Base-by-base conservation (phyloP, 2,329 filamentous ascomycete genomes). In the Nannizziopsis barbatae region DNA sequence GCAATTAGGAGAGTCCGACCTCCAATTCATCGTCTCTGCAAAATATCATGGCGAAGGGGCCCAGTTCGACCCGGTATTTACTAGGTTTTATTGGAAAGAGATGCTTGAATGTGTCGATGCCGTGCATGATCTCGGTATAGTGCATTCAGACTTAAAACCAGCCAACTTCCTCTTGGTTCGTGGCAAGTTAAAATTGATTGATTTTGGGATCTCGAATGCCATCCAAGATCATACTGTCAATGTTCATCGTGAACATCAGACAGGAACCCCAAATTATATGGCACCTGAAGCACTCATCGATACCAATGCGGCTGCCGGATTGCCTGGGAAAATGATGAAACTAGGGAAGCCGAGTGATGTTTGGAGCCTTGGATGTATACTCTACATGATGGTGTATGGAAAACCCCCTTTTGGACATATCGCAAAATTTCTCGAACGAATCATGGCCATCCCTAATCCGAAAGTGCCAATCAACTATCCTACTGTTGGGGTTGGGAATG, bases 311-410 rank as follows among this genome's bases (percentile, higher is more conserved):
- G 65, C 73, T 14, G 68, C 71, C 49, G 79, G 72, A 51, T 57
- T 68, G 46, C 67, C 65, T 49, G 62, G 68, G 68, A 93, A 89
- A 64, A 75, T 95, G 52, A 92, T 95, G 81, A 95, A 95, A 64
- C 75, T 98, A 5, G 93, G 92, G 51, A 96, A 96, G 61, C 86
- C 92, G 5, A 92, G 84, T 57, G 92, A 98, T 64, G 82, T 98
- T 14, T 98, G 92, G 92, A 90, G 84, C 63, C 69, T 98, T 11
- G 92, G 92, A 14, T 98, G 92, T 62, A 96, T 98, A 52, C 73
- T 98, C 11, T 98, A 94, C 69, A 90, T 96, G 63, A 93, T 98
- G 85, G 86, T 90, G 0, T 98, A 98, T 62, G 92, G 92, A n/a
- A 76, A 83, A n/a, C 84, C 87, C 2, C 92, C 92, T 0, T 98